phyloP scores from a whole-genome alignment of 331 rosid genomes.

The Ulmus americana region DNA sequence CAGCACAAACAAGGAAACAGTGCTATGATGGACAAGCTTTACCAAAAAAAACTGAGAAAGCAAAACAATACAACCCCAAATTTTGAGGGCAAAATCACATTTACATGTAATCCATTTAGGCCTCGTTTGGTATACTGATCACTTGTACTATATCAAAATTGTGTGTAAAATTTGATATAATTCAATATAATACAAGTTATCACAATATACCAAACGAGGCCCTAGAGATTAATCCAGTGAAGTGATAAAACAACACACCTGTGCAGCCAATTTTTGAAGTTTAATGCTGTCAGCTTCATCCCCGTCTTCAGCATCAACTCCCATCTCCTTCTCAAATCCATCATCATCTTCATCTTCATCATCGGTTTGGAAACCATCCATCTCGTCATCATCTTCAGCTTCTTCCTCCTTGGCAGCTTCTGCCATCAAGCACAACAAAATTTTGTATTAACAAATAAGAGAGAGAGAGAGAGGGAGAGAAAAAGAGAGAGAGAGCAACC shows the following conservation, averaged over 20 bases:
- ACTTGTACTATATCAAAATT: too few relatives aligned
- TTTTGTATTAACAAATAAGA: background rate
- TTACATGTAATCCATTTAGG: too few relatives aligned
- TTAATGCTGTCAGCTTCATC: constrained; percentile 69
- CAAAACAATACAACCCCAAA: too few relatives aligned
- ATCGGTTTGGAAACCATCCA: constrained; percentile 88
- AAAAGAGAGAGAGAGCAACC: constrained; percentile 35
- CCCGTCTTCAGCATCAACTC: constrained; percentile 73
- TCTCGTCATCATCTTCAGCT: constrained; percentile 84
- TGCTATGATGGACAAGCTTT: too few relatives aligned
- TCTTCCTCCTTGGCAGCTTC: constrained; percentile 85
- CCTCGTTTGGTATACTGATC: too few relatives aligned
- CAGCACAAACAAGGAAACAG: too few relatives aligned
- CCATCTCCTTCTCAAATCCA: constrained; percentile 91
- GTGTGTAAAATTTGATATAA: too few relatives aligned
- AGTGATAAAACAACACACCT: constrained; percentile 36
- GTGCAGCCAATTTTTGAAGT: constrained; percentile 80
- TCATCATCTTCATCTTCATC: constrained; percentile 76
- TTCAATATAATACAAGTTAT: too few relatives aligned
- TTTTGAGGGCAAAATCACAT: too few relatives aligned
- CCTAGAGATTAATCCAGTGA: background rate
- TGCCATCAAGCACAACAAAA: constrained; percentile 25
- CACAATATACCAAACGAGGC: background rate
- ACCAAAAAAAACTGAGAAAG: too few relatives aligned
- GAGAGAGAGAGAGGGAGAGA: background rate